Conservation (phyloP, 306 rosid genomes). For the Cucurbita ficifolia region DNA sequence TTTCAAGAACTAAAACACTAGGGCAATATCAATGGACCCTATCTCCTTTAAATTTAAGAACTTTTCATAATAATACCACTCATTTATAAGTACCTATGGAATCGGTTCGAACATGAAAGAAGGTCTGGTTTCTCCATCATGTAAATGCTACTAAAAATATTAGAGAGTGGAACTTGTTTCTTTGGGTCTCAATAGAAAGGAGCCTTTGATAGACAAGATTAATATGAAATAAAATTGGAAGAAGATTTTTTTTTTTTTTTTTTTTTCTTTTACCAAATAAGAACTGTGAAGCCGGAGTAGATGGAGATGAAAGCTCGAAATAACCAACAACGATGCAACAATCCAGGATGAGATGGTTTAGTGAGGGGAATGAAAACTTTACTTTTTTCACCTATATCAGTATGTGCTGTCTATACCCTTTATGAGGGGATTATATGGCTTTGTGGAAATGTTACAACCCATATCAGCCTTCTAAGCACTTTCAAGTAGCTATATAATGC, state of each 20-base stretch:
- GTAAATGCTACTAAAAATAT: not conserved
- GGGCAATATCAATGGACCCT: not conserved
- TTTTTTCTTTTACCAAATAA: not conserved
- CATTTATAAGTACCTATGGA: not conserved
- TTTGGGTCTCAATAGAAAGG: not conserved
- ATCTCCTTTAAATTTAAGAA: not conserved
- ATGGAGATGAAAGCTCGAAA: not conserved
- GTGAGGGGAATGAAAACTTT: not conserved
- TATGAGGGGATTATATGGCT: not conserved
- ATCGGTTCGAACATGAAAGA: not conserved
- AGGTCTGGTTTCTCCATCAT: not conserved
- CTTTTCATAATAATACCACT: not conserved
- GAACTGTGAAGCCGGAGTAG: not conserved
- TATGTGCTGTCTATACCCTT: not conserved
- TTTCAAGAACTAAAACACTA: not conserved
- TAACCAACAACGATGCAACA: not conserved
- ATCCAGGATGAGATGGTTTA: not conserved
- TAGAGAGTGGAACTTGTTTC: not conserved
- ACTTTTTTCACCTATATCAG: not conserved
- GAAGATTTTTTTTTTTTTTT: not conserved
- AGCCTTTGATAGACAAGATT: not conserved
- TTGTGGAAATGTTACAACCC: not conserved
- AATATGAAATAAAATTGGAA: not conserved
- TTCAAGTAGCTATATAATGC: not conserved
- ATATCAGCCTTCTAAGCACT: not conserved